phyloP scores from a whole-genome alignment of 176 grass and related monocot genomes.

The Cenchrus americanus region DNA sequence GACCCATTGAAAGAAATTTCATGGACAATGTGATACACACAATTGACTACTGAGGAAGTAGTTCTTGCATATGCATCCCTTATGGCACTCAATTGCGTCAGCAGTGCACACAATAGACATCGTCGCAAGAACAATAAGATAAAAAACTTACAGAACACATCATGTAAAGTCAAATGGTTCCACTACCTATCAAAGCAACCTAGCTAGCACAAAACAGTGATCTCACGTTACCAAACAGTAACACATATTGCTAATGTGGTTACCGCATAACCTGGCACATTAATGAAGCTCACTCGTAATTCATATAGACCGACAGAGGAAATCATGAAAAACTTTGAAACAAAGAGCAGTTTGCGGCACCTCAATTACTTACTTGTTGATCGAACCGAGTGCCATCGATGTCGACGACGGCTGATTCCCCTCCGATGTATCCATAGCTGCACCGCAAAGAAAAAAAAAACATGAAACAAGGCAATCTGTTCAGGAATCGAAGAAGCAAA shows the following conservation, averaged over 20 bases:
- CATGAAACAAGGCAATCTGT: not conserved
- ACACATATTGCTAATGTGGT: not conserved
- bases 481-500: not conserved
- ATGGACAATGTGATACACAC: not conserved
- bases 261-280: not conserved
- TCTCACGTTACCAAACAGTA: not conserved
- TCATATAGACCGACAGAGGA: not conserved
- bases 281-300: not conserved
- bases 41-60: not conserved
- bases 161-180: not conserved
- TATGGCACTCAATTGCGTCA: not conserved
- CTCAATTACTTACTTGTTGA: slow-evolving; percentile 49
- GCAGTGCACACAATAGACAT: not conserved
- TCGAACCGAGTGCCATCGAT: slow-evolving; percentile 49
- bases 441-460: not conserved
- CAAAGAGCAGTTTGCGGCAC: not conserved
- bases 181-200: not conserved
- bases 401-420: slow-evolving; percentile 29
- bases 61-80: not conserved
- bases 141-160: not conserved
- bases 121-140: not conserved
- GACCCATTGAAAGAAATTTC: not conserved
- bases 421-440: slow-evolving; percentile 81
- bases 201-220: not conserved
- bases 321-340: not conserved